Conservation (phyloP, 202 grass and related monocot genomes). For the Saccharum hybrid region DNA sequence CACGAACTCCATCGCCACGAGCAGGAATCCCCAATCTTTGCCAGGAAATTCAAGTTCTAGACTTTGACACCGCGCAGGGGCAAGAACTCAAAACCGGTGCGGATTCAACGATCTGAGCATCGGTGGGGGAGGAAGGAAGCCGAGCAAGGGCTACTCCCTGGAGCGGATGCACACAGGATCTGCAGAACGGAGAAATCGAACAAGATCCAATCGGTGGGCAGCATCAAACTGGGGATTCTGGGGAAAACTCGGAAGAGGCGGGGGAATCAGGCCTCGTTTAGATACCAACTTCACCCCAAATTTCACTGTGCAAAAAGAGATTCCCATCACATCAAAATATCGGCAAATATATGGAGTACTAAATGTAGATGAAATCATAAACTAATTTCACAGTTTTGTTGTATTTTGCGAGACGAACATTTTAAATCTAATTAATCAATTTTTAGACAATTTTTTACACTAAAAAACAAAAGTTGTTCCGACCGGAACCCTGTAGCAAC, state of each 20-base stretch:
- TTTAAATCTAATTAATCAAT: no score
- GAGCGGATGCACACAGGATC: background rate
- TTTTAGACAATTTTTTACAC: no score
- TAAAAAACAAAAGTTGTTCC: no score
- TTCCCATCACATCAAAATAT: no score
- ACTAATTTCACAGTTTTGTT: no score
- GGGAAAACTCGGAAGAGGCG: background rate
- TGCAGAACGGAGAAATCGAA: slow-evolving; percentile 2
- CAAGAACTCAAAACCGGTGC: slow-evolving; percentile 19
- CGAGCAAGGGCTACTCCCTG: slow-evolving; percentile 6
- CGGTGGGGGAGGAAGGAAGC: background rate
- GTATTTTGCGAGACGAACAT: no score
- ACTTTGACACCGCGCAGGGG: background rate
- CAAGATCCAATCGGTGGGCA: slow-evolving; percentile 16
- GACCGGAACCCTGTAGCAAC: no score
- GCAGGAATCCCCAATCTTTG: background rate
- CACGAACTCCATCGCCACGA: slow-evolving; percentile 67
- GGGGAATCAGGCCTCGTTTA: no score
- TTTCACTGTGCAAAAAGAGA: no score
- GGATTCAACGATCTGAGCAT: background rate
- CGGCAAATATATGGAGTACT: no score
- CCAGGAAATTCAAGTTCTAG: slow-evolving; percentile 6
- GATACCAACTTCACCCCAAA: no score
- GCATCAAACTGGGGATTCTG: slow-evolving; percentile 12
- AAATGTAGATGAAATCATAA: no score